Conservation (phyloP, 2,329 filamentous ascomycete genomes). For the Ceratocystis colombiana region DNA sequence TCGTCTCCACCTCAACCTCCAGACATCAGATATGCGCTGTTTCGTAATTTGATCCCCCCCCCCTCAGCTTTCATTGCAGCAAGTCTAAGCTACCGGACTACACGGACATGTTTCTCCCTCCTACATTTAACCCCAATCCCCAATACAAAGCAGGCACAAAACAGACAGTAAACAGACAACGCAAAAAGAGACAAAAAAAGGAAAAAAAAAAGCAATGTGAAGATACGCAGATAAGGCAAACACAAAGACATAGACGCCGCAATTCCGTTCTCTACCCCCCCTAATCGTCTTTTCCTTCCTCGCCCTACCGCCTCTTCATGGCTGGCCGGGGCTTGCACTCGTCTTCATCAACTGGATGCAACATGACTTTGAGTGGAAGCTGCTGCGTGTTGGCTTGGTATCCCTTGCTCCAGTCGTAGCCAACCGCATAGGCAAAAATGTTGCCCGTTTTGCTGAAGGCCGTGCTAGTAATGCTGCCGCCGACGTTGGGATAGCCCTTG, state of each 20-base stretch:
- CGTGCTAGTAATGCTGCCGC: constrained; percentile 79
- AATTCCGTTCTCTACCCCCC: not conserved
- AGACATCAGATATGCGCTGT: too few relatives aligned
- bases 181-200: constrained; percentile 2
- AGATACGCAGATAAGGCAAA: not conserved
- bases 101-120: too few relatives aligned
- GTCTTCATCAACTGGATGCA: constrained; percentile 60
- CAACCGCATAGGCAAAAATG: constrained; percentile 81
- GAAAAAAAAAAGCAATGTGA: constrained; percentile 16
- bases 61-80: too few relatives aligned
- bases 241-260: not conserved
- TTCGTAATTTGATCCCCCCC: too few relatives aligned
- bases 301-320: constrained; percentile 47
- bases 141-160: constrained; percentile 11
- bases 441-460: constrained; percentile 80
- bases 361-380: constrained; percentile 70
- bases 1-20: too few relatives aligned
- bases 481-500: constrained; percentile 77
- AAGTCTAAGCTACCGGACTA: too few relatives aligned
- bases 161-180: constrained; percentile 1
- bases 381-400: constrained; percentile 71
- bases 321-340: constrained; percentile 54
- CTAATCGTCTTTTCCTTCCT: not conserved
- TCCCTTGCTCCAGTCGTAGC: constrained; percentile 98
- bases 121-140: too few relatives aligned